Conservation (phyloP, 2,329 filamentous ascomycete genomes). For the Arthrinium puccinioides region DNA sequence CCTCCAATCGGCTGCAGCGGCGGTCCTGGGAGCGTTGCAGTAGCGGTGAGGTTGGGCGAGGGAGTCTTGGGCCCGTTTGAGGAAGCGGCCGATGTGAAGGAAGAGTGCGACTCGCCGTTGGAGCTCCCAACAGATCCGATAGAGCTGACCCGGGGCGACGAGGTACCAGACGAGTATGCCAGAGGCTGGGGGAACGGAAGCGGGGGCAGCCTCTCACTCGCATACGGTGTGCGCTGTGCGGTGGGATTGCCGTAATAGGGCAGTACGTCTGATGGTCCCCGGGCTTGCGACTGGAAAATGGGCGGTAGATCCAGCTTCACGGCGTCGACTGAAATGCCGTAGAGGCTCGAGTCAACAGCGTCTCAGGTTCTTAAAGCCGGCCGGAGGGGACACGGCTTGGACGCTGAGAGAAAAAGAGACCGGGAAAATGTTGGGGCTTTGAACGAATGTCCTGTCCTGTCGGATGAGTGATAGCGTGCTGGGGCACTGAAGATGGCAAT, state of each 20-base stretch:
- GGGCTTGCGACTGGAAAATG: conserved; percentile 75
- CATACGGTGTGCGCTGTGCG: conserved; percentile 57
- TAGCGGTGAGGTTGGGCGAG: conserved; percentile 58
- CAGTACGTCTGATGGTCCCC: conserved; percentile 63
- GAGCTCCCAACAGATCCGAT: conserved; percentile 54
- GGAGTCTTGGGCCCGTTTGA: conserved; percentile 68
- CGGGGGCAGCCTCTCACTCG: conserved; percentile 65
- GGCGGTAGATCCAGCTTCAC: conserved; percentile 93
- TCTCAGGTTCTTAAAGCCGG: not conserved
- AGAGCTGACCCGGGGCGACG: conserved; percentile 70
- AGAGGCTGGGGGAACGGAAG: conserved; percentile 63
- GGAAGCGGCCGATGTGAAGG: conserved; percentile 46
- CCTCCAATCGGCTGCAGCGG: conserved; percentile 28
- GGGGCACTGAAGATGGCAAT: too few species aligned
- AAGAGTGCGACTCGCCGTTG: conserved; percentile 45
- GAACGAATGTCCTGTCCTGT: too few species aligned
- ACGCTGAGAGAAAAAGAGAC: too few species aligned
- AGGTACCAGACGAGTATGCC: conserved; percentile 63
- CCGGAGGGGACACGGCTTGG: conserved; percentile 1
- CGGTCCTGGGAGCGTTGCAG: conserved; percentile 33
- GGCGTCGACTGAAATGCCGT: conserved; percentile 44
- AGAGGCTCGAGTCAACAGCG: conserved; percentile 7
- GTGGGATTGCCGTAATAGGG: conserved; percentile 63
- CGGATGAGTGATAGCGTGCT: too few species aligned
- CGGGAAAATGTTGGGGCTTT: too few species aligned